These are phyloP conservation scores for Ambrosia hybrid DNA, from an alignment of 140 eudicot genomes.

Conservation along the genomic window DNA sequence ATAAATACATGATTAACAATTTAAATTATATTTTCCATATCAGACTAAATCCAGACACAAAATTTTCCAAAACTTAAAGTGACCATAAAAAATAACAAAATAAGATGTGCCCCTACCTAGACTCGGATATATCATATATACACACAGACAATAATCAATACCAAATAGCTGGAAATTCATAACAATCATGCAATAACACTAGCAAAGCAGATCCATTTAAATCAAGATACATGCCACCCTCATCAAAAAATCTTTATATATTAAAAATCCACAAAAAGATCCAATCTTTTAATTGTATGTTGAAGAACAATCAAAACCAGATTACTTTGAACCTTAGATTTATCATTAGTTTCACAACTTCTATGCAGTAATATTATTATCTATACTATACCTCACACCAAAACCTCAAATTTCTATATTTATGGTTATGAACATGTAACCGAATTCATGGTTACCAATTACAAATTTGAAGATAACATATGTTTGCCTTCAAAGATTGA, in stretches of 20 bases:
- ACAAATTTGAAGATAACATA: no score
- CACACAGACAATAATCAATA: not conserved
- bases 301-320: conserved; percentile 22
- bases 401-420: no score
- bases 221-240: conserved; percentile 12
- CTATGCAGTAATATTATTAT: no score
- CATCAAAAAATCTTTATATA: conserved; percentile 13
- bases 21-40: not conserved
- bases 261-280: not conserved
- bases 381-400: no score
- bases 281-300: conserved; percentile 9
- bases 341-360: no score
- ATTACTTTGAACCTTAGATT: no score
- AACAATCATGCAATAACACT: conserved; percentile 24
- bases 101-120: not conserved
- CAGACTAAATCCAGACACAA: not conserved
- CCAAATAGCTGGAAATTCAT: not conserved
- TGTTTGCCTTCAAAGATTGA: no score
- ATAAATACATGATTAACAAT: not conserved
- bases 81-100: not conserved
- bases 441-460: no score
- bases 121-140: not conserved
- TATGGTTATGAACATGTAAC: no score
- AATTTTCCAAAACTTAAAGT: not conserved
- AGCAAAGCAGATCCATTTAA: not conserved